A percentile compares a stretch with the other conserved stretches of the same genome.
Conservation (phyloP, 495 filamentous ascomycete genomes). For the Entonaema liquescens region DNA sequence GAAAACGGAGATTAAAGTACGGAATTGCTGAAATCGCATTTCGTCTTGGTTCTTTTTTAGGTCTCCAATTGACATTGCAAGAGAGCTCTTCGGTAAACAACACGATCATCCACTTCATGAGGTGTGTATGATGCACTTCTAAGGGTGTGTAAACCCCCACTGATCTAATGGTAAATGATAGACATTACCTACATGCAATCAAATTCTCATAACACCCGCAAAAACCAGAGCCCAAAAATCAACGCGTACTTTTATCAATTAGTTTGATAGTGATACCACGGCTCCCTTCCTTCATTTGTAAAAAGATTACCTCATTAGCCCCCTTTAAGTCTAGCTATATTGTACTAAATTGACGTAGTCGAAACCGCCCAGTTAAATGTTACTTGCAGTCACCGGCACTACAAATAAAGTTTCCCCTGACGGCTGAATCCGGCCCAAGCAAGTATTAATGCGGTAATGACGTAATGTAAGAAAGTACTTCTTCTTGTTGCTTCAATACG, state of each 20-base stretch:
- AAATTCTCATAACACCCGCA: background rate
- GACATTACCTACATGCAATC: background rate
- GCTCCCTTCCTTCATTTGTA: conserved; percentile 19
- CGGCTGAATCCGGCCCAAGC: conserved; percentile 13
- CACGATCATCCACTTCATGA: background rate
- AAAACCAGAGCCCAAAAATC: background rate
- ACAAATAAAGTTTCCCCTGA: conserved; percentile 23
- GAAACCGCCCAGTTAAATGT: conserved; percentile 18
- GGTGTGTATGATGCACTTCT: background rate
- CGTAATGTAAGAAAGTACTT: conserved; percentile 18
- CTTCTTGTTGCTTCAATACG: background rate
- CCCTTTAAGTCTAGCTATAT: conserved; percentile 16
- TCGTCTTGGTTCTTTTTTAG: background rate
- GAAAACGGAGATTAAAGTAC: conserved; percentile 35
- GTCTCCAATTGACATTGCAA: background rate
- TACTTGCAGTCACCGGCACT: background rate
- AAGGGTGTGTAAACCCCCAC: background rate
- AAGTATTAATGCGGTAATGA: conserved; percentile 29
- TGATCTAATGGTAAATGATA: background rate
- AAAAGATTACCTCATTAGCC: conserved; percentile 14
- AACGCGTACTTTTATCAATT: background rate
- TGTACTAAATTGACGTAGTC: conserved; percentile 7
- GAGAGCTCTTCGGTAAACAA: background rate
- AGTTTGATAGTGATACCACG: conserved; percentile 21
- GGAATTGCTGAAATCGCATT: conserved; percentile 9